These are phyloP conservation scores for Cantharellus anzutake DNA, from an alignment of 768 basidiomycete genomes.

Conservation along the genomic window DNA sequence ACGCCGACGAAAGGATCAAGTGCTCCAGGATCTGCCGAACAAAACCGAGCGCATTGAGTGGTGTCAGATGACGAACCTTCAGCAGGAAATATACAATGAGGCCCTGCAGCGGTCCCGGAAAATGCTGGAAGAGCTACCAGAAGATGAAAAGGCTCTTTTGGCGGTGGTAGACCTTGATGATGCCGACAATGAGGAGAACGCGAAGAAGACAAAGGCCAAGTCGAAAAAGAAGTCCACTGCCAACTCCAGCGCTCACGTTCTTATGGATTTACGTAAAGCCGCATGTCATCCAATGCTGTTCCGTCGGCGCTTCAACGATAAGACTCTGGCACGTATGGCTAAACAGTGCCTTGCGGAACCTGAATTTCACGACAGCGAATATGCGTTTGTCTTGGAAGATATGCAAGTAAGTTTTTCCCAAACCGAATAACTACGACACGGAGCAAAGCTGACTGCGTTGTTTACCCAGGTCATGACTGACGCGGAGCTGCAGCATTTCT, in stretches of 20 bases:
- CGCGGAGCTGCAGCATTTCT: conserved; percentile 79
- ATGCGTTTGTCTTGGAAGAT: conserved; percentile 84
- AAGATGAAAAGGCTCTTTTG: conserved; percentile 9
- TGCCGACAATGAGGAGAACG: conserved; percentile 21
- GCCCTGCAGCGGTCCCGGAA: conserved; percentile 71
- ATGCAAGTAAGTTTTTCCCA: conserved; percentile 30
- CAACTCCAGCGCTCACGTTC: conserved; percentile 70
- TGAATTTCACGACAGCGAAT: conserved; percentile 71
- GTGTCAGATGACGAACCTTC: conserved; percentile 79
- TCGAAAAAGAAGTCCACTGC: conserved; percentile 22
- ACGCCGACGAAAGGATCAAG: conserved; percentile 92
- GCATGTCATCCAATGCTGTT: conserved; percentile 95
- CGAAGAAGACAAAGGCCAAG: conserved; percentile 37
- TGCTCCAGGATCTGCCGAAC: conserved; percentile 79
- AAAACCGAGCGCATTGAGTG: conserved; percentile 89
- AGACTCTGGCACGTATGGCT: conserved; percentile 51
- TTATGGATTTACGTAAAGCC: conserved; percentile 96
- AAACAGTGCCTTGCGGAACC: conserved; percentile 76
- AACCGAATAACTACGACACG: conserved; percentile 1
- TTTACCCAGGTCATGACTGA: conserved; percentile 72
- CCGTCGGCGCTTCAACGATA: conserved; percentile 65
- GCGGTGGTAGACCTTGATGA: neutral
- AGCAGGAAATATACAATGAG: conserved; percentile 69
- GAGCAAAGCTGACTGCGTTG: neutral
- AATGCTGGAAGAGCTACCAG: conserved; percentile 27